A percentile compares a stretch with the other conserved stretches of the same genome.
Evolutionary conservation across 495 filamentous ascomycete species (phyloP).

Genomic region (Copromyces sp.): DNA sequence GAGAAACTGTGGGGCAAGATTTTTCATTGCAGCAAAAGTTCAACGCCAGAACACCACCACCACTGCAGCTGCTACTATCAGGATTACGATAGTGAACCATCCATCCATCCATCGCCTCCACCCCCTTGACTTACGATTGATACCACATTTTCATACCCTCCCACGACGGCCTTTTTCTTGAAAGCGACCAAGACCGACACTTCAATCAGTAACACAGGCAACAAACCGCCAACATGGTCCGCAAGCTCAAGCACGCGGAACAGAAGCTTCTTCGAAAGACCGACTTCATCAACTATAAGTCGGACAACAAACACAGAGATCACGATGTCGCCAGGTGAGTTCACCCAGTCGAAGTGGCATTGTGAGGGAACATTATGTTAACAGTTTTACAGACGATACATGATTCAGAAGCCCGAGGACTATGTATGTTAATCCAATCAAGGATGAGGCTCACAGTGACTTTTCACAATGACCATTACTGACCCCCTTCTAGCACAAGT

Average conservation of each 20-base stretch:
- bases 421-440: slow-evolving; percentile 13
- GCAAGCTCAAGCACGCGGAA: slow-evolving; percentile 80
- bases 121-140: background rate
- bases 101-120: background rate
- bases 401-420: slow-evolving; percentile 75
- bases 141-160: background rate
- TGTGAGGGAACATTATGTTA: background rate
- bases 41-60: background rate
- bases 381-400: slow-evolving; percentile 52
- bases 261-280: slow-evolving; percentile 72
- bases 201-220: background rate
- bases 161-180: background rate
- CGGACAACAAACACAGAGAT: slow-evolving; percentile 72
- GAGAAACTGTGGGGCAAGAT: slow-evolving; percentile 10
- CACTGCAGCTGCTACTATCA: background rate
- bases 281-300: slow-evolving; percentile 89
- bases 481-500: slow-evolving; percentile 53
- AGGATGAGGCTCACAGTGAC: slow-evolving; percentile 58
- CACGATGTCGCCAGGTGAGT: slow-evolving; percentile 49
- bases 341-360: background rate
- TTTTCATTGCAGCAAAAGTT: slow-evolving; percentile 1
- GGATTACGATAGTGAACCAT: background rate
- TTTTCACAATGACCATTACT: slow-evolving; percentile 1
- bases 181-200: background rate
- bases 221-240: slow-evolving; percentile 54